Evolutionary conservation across 1,284 basidiomycete species (phyloP).

Genomic region (Apiotrichum veenhuisii): DNA sequence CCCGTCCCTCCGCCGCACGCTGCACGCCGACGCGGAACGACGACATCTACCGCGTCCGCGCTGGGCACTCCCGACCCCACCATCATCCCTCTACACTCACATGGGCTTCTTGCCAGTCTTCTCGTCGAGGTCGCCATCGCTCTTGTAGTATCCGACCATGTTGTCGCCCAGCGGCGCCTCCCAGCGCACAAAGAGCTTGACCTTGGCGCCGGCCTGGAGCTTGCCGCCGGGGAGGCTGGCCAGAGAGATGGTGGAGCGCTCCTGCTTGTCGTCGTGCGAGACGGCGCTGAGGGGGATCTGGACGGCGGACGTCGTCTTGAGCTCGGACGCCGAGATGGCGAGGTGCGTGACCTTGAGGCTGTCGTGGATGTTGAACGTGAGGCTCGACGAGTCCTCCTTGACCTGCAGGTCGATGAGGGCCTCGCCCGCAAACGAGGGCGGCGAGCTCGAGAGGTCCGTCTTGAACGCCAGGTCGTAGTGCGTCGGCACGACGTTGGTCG

Average conservation of each 20-base stretch:
- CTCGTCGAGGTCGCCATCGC: slow-evolving; percentile 52
- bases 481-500: slow-evolving; percentile 57
- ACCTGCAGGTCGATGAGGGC: slow-evolving; percentile 76
- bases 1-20: too few species aligned
- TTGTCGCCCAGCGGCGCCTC: slow-evolving; percentile 61
- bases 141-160: slow-evolving; percentile 57
- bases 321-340: slow-evolving; percentile 60
- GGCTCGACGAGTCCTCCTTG: slow-evolving; percentile 58
- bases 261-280: slow-evolving; percentile 59
- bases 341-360: slow-evolving; percentile 67
- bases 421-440: slow-evolving; percentile 64
- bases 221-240: slow-evolving; percentile 61
- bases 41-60: not conserved
- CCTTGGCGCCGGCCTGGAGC: slow-evolving; percentile 60
- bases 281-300: slow-evolving; percentile 50
- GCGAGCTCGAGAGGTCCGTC: slow-evolving; percentile 72
- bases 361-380: slow-evolving; percentile 67
- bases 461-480: slow-evolving; percentile 80
- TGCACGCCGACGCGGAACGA: not conserved
- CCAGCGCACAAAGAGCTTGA: slow-evolving; percentile 51
- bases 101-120: slow-evolving; percentile 49
- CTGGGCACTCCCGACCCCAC: not conserved
- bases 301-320: slow-evolving; percentile 57
- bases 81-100: slow-evolving; percentile 22
- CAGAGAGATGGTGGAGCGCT: slow-evolving; percentile 64